Evolutionary conservation across 1,284 basidiomycete species (phyloP).

Genomic region (Cutaneotrichosporon cutaneum): DNA sequence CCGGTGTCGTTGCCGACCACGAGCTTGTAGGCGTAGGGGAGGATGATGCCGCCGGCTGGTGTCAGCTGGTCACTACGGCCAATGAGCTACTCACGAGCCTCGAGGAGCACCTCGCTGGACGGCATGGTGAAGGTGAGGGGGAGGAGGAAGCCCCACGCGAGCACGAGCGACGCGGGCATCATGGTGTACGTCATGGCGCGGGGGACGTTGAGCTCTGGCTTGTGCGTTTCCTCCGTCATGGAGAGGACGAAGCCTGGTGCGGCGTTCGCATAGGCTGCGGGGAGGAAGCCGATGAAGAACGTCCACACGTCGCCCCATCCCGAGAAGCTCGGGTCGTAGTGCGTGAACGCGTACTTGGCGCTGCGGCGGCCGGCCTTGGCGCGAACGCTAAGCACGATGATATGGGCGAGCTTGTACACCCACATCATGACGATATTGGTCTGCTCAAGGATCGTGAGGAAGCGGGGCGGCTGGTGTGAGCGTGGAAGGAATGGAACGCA

Average conservation of each 20-base stretch:
- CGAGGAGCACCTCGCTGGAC: slow-evolving; percentile 17
- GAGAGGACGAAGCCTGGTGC: slow-evolving; percentile 22
- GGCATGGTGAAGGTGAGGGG: slow-evolving; percentile 25
- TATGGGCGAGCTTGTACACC: slow-evolving; percentile 19
- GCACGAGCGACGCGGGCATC: slow-evolving; percentile 20
- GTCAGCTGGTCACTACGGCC: not conserved
- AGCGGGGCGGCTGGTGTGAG: slow-evolving; percentile 1
- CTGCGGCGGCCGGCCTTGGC: slow-evolving; percentile 21
- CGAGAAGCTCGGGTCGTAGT: slow-evolving; percentile 19
- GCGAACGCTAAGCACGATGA: slow-evolving; percentile 16
- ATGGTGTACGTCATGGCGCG: slow-evolving; percentile 20
- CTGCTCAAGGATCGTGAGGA: slow-evolving; percentile 15
- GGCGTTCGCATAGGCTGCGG: slow-evolving; percentile 17
- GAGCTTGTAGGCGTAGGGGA: slow-evolving; percentile 21
- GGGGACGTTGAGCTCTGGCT: slow-evolving; percentile 18
- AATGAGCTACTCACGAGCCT: slow-evolving; percentile 19
- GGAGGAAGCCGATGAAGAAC: slow-evolving; percentile 26
- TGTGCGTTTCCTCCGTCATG: slow-evolving; percentile 22
- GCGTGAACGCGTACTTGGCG: slow-evolving; percentile 23
- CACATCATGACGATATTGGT: slow-evolving; percentile 17
- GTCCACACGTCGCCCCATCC: slow-evolving; percentile 23
- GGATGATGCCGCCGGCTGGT: slow-evolving; percentile 18
- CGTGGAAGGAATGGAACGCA: not conserved
- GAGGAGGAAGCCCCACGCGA: slow-evolving; percentile 19
- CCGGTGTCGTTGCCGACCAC: slow-evolving; percentile 20